Evolutionary conservation across 129 eudicot genomes (phyloP), one percentile per base, ranked within the genome.

Genomic region (Sambucus nigra): DNA sequence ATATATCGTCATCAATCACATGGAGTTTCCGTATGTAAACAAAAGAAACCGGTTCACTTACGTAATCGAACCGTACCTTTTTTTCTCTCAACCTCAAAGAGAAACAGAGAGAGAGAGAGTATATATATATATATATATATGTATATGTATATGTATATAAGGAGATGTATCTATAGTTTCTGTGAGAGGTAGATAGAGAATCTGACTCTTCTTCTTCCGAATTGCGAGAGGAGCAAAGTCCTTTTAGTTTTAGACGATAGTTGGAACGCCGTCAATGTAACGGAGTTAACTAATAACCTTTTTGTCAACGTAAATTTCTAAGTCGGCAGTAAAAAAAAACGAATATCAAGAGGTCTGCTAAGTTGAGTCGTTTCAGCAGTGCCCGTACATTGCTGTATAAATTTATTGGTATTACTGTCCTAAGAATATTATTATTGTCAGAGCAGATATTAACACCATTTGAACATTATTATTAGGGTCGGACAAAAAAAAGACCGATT

Each of bases 1-100:
- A 44, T 33, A 59, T 17, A 26, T n/a, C 28, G 60, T 31, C 70
- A 67, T 53, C 24, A 35, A 25, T 3, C 15, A 28, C 19, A n/a
- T 32, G 10, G 17, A 53, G 9, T 16, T 13, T 42, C 25, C 22
- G 9, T 10, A 51, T 9, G 21, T 2, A 59, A 54, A 59, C 39
- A 59, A 60, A 57, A 29, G 47, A 42, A 63, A 53, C 5, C 16
- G n/a, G 50, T 39, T 41, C 47, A 55, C 26, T 65, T 63, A 62
- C 61, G 75, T 55, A 61, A 78, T 71, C 47, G 67, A 60, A 69
- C 61, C 76, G 69, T 58, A 74, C 77, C 75, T 61, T 44, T 67
- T 32, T 56, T 59, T 67, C 67, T 27, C 35, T 52, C 53, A n/a
- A 57, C 45, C 50, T 60, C 57, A 69, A 51, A 49, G 47, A 47